Evolutionary conservation across 2,329 filamentous ascomycete genomes (phyloP).

Genomic region (Beauveria pseudobassiana): DNA sequence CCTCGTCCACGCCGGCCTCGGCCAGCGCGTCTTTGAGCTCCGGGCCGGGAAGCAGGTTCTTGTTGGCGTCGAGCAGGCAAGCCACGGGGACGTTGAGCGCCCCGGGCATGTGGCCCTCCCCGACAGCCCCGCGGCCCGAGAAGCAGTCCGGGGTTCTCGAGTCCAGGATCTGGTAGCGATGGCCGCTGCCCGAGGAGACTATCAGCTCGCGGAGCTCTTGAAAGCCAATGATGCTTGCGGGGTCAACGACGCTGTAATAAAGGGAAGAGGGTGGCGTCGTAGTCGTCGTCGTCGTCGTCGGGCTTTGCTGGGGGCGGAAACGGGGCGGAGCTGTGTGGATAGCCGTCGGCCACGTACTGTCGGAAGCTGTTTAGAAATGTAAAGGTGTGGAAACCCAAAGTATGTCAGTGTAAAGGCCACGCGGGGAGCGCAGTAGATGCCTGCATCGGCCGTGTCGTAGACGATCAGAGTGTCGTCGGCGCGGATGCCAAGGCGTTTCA

Average conservation of each 20-base stretch:
- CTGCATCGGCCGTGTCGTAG: neutral
- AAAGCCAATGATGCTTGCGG: neutral
- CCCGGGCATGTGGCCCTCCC: neutral
- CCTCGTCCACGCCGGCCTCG: neutral
- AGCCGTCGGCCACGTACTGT: neutral
- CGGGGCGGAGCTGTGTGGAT: neutral
- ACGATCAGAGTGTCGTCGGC: neutral
- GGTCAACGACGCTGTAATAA: neutral
- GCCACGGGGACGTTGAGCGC: neutral
- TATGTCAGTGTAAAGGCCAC: neutral
- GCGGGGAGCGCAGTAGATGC: neutral
- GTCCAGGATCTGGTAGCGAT: neutral
- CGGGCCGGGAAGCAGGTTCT: neutral
- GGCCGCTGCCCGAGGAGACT: neutral
- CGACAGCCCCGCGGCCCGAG: neutral
- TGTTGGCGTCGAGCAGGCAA: neutral
- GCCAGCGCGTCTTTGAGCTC: neutral
- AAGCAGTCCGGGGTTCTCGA: neutral
- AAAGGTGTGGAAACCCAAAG: neutral
- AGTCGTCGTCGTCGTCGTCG: neutral
- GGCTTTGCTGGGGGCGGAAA: neutral
- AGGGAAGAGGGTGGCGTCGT: too few species aligned
- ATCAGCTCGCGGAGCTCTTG: neutral
- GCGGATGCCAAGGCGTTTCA: neutral
- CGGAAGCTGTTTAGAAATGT: neutral